Conservation (phyloP, 768 basidiomycete genomes). For the Termitomyces sp. region DNA sequence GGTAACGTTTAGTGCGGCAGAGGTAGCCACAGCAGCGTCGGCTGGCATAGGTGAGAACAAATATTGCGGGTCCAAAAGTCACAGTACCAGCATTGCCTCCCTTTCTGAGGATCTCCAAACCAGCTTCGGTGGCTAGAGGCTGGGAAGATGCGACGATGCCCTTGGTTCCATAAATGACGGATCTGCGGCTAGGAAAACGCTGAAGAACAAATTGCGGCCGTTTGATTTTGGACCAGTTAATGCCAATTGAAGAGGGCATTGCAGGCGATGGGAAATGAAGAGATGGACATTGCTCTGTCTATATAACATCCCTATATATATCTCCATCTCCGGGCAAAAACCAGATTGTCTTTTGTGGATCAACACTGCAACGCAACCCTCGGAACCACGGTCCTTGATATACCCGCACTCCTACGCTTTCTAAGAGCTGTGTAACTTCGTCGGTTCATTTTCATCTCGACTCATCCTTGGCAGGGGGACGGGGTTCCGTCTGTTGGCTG, state of each 20-base stretch:
- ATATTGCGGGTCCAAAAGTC: background rate
- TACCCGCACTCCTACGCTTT: background rate
- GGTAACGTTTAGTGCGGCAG: slow-evolving; percentile 88
- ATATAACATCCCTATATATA: background rate
- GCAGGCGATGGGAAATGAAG: background rate
- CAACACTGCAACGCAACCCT: background rate
- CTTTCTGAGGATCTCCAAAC: slow-evolving; percentile 83
- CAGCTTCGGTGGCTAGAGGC: slow-evolving; percentile 87
- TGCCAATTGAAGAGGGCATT: slow-evolving; percentile 29
- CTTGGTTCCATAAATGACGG: slow-evolving; percentile 82
- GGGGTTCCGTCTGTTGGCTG: background rate
- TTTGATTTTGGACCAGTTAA: slow-evolving; percentile 58
- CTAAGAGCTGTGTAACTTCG: background rate
- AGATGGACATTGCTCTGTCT: background rate
- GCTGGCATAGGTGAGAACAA: slow-evolving; percentile 34
- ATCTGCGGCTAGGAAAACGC: slow-evolving; percentile 78
- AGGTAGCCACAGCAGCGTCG: slow-evolving; percentile 91
- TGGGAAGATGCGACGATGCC: slow-evolving; percentile 88
- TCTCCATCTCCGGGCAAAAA: background rate
- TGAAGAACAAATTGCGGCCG: slow-evolving; percentile 60
- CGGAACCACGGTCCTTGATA: background rate
- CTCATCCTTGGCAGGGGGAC: background rate
- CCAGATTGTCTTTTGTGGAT: background rate
- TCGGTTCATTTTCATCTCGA: background rate
- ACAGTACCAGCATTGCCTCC: slow-evolving; percentile 90